A percentile compares a stretch with the other conserved stretches of the same genome.
Conservation (phyloP, 192 early-diverging fungal genomes). For the Backusella tarrabulga region DNA sequence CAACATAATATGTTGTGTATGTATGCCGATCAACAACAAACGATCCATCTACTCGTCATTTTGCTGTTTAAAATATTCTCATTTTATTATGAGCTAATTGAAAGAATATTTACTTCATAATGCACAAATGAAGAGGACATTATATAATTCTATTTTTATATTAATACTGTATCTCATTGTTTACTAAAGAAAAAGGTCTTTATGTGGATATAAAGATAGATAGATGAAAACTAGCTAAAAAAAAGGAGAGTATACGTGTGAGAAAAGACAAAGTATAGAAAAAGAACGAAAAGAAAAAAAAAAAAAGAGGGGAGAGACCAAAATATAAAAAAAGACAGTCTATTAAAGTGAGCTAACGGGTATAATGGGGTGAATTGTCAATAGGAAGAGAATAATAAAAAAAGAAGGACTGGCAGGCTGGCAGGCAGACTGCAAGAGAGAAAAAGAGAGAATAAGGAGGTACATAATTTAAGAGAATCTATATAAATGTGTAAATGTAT, state of each 20-base stretch:
- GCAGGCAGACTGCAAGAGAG: neutral
- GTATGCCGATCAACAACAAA: neutral
- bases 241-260: neutral
- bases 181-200: neutral
- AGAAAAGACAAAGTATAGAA: neutral
- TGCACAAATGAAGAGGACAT: neutral
- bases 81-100: conserved; percentile 2
- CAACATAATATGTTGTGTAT: neutral
- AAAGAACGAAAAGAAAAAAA: neutral
- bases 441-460: neutral
- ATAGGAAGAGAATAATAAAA: neutral
- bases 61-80: neutral
- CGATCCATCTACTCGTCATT: neutral
- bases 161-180: neutral
- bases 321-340: neutral
- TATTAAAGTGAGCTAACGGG: neutral
- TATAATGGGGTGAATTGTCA: neutral
- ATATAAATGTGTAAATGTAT: neutral
- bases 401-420: neutral
- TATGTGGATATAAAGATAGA: neutral
- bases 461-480: neutral
- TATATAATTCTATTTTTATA: neutral
- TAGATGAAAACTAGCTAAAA: neutral
- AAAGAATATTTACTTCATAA: neutral
- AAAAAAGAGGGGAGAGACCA: neutral